Evolutionary conservation across 306 rosid genomes (phyloP).

Genomic region (Vicia sativa): DNA sequence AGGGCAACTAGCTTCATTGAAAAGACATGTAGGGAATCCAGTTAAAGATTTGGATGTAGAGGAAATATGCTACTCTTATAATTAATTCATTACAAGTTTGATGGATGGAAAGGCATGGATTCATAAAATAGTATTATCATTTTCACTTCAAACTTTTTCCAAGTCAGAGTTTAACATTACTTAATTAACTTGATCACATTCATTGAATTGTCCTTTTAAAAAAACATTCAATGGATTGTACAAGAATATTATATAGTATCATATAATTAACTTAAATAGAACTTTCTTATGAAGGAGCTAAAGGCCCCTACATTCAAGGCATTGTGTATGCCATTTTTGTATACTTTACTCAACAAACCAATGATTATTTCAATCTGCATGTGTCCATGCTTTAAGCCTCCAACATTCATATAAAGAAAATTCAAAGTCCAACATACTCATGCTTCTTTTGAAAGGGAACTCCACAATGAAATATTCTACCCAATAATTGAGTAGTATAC

Average conservation of each 20-base stretch:
- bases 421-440: constrained; percentile 1
- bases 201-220: neutral
- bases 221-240: neutral
- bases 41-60: constrained; percentile 39
- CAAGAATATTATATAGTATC: constrained; percentile 5
- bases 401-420: constrained; percentile 13
- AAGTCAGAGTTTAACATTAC: neutral
- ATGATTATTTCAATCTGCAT: constrained; percentile 19
- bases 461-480: neutral
- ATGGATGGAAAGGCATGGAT: constrained; percentile 4
- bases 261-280: neutral
- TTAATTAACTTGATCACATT: neutral
- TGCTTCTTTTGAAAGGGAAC: constrained; percentile 1
- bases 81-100: constrained; percentile 30
- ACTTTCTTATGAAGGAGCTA: neutral
- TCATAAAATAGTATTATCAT: neutral
- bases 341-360: constrained; percentile 26
- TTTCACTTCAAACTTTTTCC: neutral
- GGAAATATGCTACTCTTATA: constrained; percentile 34
- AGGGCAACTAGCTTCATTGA: constrained; percentile 70
- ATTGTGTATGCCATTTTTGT: neutral
- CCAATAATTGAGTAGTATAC: constrained; percentile 22
- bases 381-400: constrained; percentile 5
- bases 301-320: neutral
- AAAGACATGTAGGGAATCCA: constrained; percentile 41